These are phyloP conservation scores for Cercospora beticola DNA, from an alignment of 2,329 filamentous ascomycete species.

Conservation along the genomic window DNA sequence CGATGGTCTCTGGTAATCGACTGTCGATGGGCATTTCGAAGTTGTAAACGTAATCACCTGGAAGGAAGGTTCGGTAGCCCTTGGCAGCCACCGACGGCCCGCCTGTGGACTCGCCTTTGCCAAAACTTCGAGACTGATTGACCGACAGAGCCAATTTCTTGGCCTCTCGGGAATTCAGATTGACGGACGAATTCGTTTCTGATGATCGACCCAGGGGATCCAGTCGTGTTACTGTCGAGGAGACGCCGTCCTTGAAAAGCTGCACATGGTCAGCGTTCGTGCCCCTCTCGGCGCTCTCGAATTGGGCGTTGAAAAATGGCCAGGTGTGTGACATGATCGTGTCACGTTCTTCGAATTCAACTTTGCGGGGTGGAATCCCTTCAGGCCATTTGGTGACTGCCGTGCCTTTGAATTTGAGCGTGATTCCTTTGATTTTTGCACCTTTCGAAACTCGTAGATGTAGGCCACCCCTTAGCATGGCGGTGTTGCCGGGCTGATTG, in stretches of 20 bases:
- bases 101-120: conserved; percentile 68
- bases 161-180: conserved; percentile 49
- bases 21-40: conserved; percentile 84
- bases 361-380: conserved; percentile 82
- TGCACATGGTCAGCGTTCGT: conserved; percentile 65
- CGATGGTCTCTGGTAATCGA: conserved; percentile 77
- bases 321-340: conserved; percentile 83
- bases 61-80: conserved; percentile 82
- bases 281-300: conserved; percentile 58
- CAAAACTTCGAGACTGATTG: conserved; percentile 81
- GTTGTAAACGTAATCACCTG: conserved; percentile 70
- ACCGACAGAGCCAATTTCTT: conserved; percentile 75
- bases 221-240: conserved; percentile 36
- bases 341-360: conserved; percentile 79
- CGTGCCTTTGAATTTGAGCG: conserved; percentile 79
- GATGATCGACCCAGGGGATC: conserved; percentile 34
- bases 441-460: conserved; percentile 82
- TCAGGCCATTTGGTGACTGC: conserved; percentile 95
- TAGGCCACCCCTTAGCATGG: conserved; percentile 81
- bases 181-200: conserved; percentile 45
- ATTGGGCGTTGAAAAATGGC: conserved; percentile 86
- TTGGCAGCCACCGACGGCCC: conserved; percentile 65
- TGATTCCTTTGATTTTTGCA: conserved; percentile 88
- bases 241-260: conserved; percentile 48
- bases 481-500: conserved; percentile 64